Evolutionary conservation across 805 yeast species (phyloP).

Genomic region (Myxozyma mucilagina): DNA sequence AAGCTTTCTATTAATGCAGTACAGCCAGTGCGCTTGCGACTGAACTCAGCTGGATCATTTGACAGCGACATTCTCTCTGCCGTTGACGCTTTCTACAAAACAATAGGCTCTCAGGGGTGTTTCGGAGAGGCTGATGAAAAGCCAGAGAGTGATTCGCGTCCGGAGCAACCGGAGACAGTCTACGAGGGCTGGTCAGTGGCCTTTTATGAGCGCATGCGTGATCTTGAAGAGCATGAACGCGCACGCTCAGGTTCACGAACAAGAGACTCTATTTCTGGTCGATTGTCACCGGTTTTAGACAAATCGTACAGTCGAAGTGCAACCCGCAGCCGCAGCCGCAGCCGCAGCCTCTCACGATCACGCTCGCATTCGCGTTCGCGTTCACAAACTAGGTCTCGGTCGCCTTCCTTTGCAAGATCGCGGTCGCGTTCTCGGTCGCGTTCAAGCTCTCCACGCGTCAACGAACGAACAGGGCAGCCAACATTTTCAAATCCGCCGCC

Average conservation of each 20-base stretch:
- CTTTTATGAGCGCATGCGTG: constrained; percentile 9
- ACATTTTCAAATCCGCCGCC: too few species aligned
- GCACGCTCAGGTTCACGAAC: not conserved
- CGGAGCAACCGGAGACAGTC: too few species aligned
- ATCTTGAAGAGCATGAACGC: not conserved
- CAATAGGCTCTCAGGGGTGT: not conserved
- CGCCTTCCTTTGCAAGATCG: too few species aligned
- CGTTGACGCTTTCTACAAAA: constrained; percentile 19
- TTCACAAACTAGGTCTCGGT: too few species aligned
- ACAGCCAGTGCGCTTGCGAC: constrained; percentile 7
- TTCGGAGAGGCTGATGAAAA: constrained; percentile 13
- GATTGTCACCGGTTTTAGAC: not conserved
- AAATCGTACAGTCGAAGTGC: not conserved
- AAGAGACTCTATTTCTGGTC: too few species aligned
- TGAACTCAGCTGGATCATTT: not conserved
- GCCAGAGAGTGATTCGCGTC: too few species aligned
- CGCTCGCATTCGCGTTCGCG: too few species aligned
- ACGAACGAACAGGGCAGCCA: too few species aligned
- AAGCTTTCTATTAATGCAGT: not conserved
- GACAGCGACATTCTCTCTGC: not conserved
- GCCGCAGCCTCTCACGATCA: not conserved
- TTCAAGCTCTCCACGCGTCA: too few species aligned
- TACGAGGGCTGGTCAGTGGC: constrained; percentile 19
- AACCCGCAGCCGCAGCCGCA: not conserved
- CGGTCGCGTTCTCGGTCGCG: too few species aligned